phyloP scores from a whole-genome alignment of 495 filamentous ascomycete genomes.

The Hyaloscypha finlandica region DNA sequence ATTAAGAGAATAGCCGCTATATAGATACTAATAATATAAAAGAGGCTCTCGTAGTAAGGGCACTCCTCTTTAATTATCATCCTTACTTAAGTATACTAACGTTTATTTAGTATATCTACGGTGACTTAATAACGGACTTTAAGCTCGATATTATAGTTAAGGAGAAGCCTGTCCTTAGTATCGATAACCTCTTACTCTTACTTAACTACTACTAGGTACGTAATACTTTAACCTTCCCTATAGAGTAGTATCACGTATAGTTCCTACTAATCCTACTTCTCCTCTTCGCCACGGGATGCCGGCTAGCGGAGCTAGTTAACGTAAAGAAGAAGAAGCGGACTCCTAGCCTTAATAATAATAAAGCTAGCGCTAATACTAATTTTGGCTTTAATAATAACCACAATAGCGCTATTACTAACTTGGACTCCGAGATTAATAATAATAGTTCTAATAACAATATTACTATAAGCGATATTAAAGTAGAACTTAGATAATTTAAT shows the following conservation, averaged over 20 bases:
- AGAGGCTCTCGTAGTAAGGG: slow-evolving; percentile 40
- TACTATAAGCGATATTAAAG: slow-evolving; percentile 17
- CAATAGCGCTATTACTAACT: slow-evolving; percentile 7
- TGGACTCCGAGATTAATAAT: slow-evolving; percentile 17
- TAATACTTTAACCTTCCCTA: slow-evolving; percentile 33
- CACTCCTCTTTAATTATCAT: slow-evolving; percentile 20
- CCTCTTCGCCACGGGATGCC: slow-evolving; percentile 25
- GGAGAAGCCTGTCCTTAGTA: slow-evolving; percentile 33
- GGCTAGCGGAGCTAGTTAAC: slow-evolving; percentile 27
- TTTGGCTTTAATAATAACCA: slow-evolving; percentile 7
- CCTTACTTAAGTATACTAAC: slow-evolving; percentile 18
- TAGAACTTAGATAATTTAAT: slow-evolving; percentile 22
- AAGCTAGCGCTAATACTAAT: slow-evolving; percentile 11
- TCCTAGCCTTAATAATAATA: slow-evolving; percentile 12
- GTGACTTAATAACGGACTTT: slow-evolving; percentile 28
- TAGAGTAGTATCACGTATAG: slow-evolving; percentile 30
- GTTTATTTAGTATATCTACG: slow-evolving; percentile 33
- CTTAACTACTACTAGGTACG: slow-evolving; percentile 34
- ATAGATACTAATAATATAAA: slow-evolving; percentile 34
- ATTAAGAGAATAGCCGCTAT: slow-evolving; percentile 27
- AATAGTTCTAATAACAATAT: slow-evolving; percentile 9
- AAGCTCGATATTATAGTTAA: slow-evolving; percentile 35
- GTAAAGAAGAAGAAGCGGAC: slow-evolving; percentile 13
- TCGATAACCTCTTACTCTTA: slow-evolving; percentile 32
- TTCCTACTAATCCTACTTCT: slow-evolving; percentile 25